Conservation (phyloP, 2,329 filamentous ascomycete species). For the Calonectria pauciramosa region DNA sequence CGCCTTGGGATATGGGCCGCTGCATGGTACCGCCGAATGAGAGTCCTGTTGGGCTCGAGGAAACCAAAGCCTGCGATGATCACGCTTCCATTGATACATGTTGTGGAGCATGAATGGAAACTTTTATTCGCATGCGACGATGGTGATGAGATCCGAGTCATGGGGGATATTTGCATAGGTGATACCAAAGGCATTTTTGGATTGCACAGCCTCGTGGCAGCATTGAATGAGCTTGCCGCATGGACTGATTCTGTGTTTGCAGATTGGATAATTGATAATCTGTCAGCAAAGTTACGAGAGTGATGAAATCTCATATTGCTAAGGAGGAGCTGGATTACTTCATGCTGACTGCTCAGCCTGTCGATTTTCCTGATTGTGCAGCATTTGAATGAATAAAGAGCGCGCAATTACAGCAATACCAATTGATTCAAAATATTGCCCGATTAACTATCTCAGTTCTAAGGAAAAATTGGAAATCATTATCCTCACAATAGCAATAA, state of each 20-base stretch:
- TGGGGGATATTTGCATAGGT: not conserved
- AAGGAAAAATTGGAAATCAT: no score
- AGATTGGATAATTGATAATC: not conserved
- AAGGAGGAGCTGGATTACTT: not conserved
- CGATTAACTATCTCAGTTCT: no score
- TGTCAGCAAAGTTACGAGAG: not conserved
- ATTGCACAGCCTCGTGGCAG: not conserved
- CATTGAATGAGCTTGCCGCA: not conserved
- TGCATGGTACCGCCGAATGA: not conserved
- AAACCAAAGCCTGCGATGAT: not conserved
- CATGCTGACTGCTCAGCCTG: not conserved
- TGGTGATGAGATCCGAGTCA: not conserved
- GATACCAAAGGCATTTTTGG: not conserved
- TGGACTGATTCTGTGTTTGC: not conserved
- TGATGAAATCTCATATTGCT: accelerated
- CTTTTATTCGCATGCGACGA: not conserved
- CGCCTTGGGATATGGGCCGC: not conserved
- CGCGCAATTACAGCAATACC: no score
- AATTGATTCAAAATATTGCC: no score
- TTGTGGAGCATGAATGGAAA: not conserved
- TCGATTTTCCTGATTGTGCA: not conserved
- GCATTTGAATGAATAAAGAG: not conserved
- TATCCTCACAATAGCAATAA: no score
- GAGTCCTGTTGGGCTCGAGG: not conserved
- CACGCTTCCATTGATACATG: not conserved